Base-by-base conservation (phyloP, 768 basidiomycete genomes). In the Tulasnella sp. region DNA sequence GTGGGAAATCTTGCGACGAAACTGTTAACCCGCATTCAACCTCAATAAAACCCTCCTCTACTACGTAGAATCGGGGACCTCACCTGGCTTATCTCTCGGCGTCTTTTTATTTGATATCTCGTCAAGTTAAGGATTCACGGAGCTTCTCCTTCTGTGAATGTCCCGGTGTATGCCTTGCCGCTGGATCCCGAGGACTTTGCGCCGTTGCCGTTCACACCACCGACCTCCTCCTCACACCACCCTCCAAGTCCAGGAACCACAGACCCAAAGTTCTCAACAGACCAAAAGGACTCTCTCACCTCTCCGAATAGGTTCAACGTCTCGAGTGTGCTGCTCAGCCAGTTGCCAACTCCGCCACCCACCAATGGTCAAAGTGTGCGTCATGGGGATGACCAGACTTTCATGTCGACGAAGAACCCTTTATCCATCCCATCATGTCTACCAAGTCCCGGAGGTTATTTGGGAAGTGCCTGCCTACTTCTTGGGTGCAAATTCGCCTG, bases 401-500 rank as follows among this genome's bases (percentile, higher is more conserved):
- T 79, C 22, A 34, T 82, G 79, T 60, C 82, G 75, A 69, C 83
- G 80, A 34, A 84, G 64, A 85, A 86, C 60, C 90, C 94, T 0
- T 88, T 97, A 7, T 94, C 94, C 0, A 87, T 97, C 5, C 93
- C 92, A 91, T 92, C 41, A 93, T 92, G 82, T 92, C 93, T 1
- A 90, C 88, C 82, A 95, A 96, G 84, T 96, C 96, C 83, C 90
- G 92, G 82, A 88, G 94, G 34, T 97, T 97, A 81, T 90, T 96
- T 4, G 89, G 91, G 7, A 92, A 89, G 82, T 88, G 91, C 4
- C 94, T 94, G 0, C 93, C 94, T 0, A 86, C 96, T 7, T 97
- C 97, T 83, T 97, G 96, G 96, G 82, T 97, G 28, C 94, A 95
- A 86, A 96, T 97, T 84, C 87, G 96, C 0, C 84, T 94, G 20